Evolutionary conservation across 2,329 filamentous ascomycete species (phyloP), one percentile per base, ranked within the genome.

Genomic region (Paracoccidioides brasiliensis): DNA sequence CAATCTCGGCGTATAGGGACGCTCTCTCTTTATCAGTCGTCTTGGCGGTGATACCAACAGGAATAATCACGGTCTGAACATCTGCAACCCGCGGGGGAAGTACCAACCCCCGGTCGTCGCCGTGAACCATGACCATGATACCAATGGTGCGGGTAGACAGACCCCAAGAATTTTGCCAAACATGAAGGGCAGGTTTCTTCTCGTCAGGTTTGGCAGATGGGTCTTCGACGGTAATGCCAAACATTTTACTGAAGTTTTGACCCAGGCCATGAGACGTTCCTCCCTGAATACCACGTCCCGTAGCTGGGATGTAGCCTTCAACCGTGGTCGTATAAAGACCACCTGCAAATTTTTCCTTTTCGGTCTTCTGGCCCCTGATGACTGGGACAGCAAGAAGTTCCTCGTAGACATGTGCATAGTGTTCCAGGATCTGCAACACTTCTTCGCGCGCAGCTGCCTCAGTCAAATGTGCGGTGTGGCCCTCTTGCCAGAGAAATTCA

Each of bases 121-220:
- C 86, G 74, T 98, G 93, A 58, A 95, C 90, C 83, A 98, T 93
- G 66, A 96, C 88, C 91, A 97, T 97, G 70, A 97, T 90, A 75
- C 93, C 94, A 62, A 98, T 95, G 56, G 91, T 89, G 69, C 93
- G 89, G 55, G 93, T 98, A 0, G 91, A 97, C 58, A 98, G 81
- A 73, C 93, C 93, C 93, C 93, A 98, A 12, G 90, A 96, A 78
- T 98, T 98, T 72, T 98, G 93, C 90, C 91, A 97, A 56, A 97
- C 90, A 67, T 91, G 77, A 56, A 96, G 76, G 66, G 89, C 84
- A 63, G 84, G 80, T 61, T 87, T 86, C 74, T 88, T 86, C 70
- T 93, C 82, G 51, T 80, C 83, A 49, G 79, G 76, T 66, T 84
- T 83, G 52, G 79, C 80, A 58, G 78, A 77, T 30, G 93, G 93